A percentile compares a stretch with the other conserved stretches of the same genome.
Evolutionary conservation across 192 early-diverging fungal genomes (phyloP).

Genomic region (Kappamyces sp.): DNA sequence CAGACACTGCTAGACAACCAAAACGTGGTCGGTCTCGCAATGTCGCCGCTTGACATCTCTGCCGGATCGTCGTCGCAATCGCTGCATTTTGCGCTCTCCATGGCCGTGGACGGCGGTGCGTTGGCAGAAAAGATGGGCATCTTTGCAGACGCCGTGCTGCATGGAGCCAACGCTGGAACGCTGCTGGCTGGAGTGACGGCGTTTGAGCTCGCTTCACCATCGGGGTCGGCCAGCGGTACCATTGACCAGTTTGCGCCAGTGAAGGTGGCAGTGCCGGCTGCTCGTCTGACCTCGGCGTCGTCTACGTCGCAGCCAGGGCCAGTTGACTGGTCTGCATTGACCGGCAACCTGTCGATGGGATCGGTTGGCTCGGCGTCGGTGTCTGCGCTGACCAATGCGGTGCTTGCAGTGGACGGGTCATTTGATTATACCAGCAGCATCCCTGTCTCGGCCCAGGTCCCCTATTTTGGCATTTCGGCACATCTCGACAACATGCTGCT

Average conservation of each 20-base stretch:
- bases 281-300: neutral
- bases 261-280: slow-evolving; percentile 16
- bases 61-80: slow-evolving; percentile 16
- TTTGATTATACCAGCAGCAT: slow-evolving; percentile 21
- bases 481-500: slow-evolving; percentile 6
- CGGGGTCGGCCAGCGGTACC: neutral
- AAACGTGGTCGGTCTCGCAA: slow-evolving; percentile 15
- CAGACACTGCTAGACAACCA: slow-evolving; percentile 18
- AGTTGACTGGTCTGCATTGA: slow-evolving; percentile 23
- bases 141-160: slow-evolving; percentile 22
- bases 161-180: slow-evolving; percentile 1
- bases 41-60: slow-evolving; percentile 20
- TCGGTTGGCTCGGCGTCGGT: too few species aligned
- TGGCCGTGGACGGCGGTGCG: slow-evolving; percentile 26
- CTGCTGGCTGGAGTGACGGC: slow-evolving; percentile 18
- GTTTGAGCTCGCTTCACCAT: slow-evolving; percentile 9
- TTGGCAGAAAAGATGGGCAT: slow-evolving; percentile 20
- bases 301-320: slow-evolving; percentile 11
- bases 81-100: slow-evolving; percentile 7
- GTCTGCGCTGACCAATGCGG: neutral
- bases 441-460: slow-evolving; percentile 26
- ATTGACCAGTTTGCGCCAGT: slow-evolving; percentile 29
- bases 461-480: slow-evolving; percentile 18
- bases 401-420: slow-evolving; percentile 2
- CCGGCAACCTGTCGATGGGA: neutral